These are phyloP conservation scores for Thalassiosira gravida DNA, from an alignment of 352 stramenopile genomes.

Conservation along the genomic window DNA sequence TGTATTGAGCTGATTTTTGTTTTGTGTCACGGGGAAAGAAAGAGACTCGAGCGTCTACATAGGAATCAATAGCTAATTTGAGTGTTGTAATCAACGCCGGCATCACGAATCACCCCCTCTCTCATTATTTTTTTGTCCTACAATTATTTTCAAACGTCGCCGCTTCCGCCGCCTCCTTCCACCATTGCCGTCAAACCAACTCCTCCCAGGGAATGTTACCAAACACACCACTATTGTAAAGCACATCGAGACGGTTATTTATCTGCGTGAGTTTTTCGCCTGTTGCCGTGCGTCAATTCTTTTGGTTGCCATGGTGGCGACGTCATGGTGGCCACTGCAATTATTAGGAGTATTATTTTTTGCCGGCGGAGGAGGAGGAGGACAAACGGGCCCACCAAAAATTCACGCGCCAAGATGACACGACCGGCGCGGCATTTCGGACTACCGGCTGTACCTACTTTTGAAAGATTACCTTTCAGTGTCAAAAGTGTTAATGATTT, in stretches of 20 bases:
- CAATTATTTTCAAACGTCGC: not conserved
- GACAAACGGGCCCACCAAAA: not conserved
- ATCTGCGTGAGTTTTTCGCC: conserved; percentile 25
- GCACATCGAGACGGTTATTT: conserved; percentile 14
- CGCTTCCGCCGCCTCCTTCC: not conserved
- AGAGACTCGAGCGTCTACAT: not conserved
- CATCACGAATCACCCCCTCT: too few species aligned
- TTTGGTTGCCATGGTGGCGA: conserved; percentile 13
- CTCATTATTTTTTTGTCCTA: conserved; percentile 3
- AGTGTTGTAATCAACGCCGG: too few species aligned
- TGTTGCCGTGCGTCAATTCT: conserved; percentile 1
- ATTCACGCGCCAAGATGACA: not conserved
- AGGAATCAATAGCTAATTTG: conserved; percentile 2
- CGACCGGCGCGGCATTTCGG: not conserved
- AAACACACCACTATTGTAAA: conserved; percentile 28
- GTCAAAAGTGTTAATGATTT: conserved; percentile 6
- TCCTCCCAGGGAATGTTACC: not conserved
- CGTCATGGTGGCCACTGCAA: not conserved
- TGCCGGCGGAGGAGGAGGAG: not conserved
- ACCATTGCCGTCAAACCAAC: not conserved
- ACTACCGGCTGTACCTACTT: not conserved
- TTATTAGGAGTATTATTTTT: too few species aligned
- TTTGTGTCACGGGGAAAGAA: too few species aligned
- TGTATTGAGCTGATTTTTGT: too few species aligned
- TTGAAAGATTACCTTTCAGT: conserved; percentile 9